These are phyloP conservation scores for Fraxinus baroniana DNA, from an alignment of 305 asterid genomes.

Conservation along the genomic window DNA sequence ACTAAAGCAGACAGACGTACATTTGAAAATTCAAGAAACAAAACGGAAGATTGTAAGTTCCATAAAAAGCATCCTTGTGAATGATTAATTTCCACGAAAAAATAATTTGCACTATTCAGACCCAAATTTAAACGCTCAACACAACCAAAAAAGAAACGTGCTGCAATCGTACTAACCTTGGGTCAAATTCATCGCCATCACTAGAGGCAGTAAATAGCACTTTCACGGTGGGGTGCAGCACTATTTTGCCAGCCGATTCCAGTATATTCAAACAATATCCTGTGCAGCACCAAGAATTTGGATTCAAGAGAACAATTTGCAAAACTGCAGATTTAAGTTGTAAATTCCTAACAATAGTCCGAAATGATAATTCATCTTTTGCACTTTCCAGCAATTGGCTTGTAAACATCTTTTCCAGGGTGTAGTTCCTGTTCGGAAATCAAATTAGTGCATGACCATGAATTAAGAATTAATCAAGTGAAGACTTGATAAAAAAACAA, in stretches of 20 bases:
- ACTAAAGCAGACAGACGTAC: background rate
- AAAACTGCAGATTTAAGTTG: conserved; percentile 52
- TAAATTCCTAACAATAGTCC: conserved; percentile 76
- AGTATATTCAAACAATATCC: conserved; percentile 43
- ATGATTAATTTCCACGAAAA: background rate
- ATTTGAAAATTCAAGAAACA: background rate
- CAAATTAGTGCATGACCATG: conserved; percentile 7
- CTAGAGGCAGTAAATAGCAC: conserved; percentile 58
- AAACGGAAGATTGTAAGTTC: background rate
- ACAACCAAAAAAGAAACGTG: background rate
- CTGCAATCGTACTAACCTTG: conserved; percentile 44
- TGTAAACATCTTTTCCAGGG: conserved; percentile 75
- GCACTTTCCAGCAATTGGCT: conserved; percentile 79
- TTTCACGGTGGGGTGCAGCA: conserved; percentile 63
- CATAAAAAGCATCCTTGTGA: background rate
- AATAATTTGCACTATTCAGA: background rate
- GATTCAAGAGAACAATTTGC: conserved; percentile 81
- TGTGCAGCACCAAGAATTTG: conserved; percentile 69
- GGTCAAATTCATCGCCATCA: conserved; percentile 40
- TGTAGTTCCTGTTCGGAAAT: conserved; percentile 54
- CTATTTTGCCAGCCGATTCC: conserved; percentile 46
- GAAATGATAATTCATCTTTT: conserved; percentile 77
- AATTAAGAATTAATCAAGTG: background rate
- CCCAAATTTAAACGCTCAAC: background rate
- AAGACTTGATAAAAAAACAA: background rate